Conservation (phyloP, 1,284 basidiomycete species). For the Ganoderma meredithae region DNA sequence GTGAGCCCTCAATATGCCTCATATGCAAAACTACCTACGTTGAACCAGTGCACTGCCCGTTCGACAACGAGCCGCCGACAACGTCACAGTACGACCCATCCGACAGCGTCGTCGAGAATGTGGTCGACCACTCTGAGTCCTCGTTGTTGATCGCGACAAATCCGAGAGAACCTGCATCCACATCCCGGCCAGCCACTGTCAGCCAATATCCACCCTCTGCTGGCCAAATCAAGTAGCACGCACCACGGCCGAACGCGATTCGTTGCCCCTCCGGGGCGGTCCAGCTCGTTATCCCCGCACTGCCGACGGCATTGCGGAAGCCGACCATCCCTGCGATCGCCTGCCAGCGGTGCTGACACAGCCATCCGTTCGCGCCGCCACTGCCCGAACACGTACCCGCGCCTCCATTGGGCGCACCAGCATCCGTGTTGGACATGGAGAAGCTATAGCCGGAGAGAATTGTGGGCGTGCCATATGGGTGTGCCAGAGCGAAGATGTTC, state of each 20-base stretch:
- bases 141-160: slow-evolving; percentile 74
- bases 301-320: slow-evolving; percentile 67
- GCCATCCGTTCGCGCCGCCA: slow-evolving; percentile 62
- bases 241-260: slow-evolving; percentile 71
- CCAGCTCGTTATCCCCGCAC: slow-evolving; percentile 60
- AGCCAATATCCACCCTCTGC: neutral
- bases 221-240: slow-evolving; percentile 19
- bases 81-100: slow-evolving; percentile 71
- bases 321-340: slow-evolving; percentile 68
- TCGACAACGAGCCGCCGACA: slow-evolving; percentile 51
- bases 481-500: slow-evolving; percentile 69
- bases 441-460: slow-evolving; percentile 68
- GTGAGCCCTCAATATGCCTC: neutral
- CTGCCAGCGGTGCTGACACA: slow-evolving; percentile 69
- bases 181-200: no score
- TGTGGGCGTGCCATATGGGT: slow-evolving; percentile 71
- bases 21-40: slow-evolving; percentile 47
- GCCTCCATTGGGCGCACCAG: slow-evolving; percentile 58
- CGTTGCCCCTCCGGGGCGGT: slow-evolving; percentile 59
- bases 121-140: slow-evolving; percentile 58
- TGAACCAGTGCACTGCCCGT: slow-evolving; percentile 56
- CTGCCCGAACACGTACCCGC: slow-evolving; percentile 58
- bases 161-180: slow-evolving; percentile 52
- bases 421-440: slow-evolving; percentile 46
- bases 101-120: slow-evolving; percentile 63